phyloP scores from a whole-genome alignment of 2,329 filamentous ascomycete species.

The Fusarium hainanense region DNA sequence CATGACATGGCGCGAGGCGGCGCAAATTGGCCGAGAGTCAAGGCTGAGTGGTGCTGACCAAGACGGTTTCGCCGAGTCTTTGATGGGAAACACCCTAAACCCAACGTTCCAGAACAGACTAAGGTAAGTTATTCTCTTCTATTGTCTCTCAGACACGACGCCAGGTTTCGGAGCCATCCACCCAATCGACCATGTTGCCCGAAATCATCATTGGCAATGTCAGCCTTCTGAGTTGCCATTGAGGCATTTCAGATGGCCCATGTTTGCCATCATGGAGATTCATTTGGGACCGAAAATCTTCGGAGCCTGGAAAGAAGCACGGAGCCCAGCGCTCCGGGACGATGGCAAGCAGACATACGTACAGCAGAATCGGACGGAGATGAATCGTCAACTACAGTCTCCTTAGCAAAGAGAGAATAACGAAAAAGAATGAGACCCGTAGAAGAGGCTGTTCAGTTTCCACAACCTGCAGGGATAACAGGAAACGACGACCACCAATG shows the following conservation, averaged over 20 bases:
- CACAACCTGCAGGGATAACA: slow-evolving; percentile 24
- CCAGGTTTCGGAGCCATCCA: slow-evolving; percentile 22
- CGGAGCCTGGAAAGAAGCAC: slow-evolving; percentile 20
- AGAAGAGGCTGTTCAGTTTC: slow-evolving; percentile 26
- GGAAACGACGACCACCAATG: slow-evolving; percentile 30
- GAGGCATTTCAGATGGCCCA: slow-evolving; percentile 8
- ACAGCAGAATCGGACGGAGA: slow-evolving; percentile 9
- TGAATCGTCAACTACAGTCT: slow-evolving; percentile 13
- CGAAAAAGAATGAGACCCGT: slow-evolving; percentile 6
- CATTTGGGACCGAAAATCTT: slow-evolving; percentile 33
- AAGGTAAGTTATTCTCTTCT: slow-evolving; percentile 15
- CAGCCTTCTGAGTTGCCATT: slow-evolving; percentile 16
- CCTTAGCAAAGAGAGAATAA: background rate
- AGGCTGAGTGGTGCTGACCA: slow-evolving; percentile 27
- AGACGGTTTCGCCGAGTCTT: slow-evolving; percentile 30
- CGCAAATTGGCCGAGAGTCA: slow-evolving; percentile 28
- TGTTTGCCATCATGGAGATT: slow-evolving; percentile 25
- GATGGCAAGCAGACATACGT: background rate
- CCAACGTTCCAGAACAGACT: slow-evolving; percentile 39
- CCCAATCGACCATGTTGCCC: slow-evolving; percentile 23
- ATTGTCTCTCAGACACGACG: slow-evolving; percentile 14
- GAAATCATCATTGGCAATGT: slow-evolving; percentile 14
- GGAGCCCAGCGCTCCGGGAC: slow-evolving; percentile 4
- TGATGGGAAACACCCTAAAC: slow-evolving; percentile 22
- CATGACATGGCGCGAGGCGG: slow-evolving; percentile 18